These are phyloP conservation scores for Apocynum venetum DNA, from an alignment of 257 asterid species.

Conservation along the genomic window DNA sequence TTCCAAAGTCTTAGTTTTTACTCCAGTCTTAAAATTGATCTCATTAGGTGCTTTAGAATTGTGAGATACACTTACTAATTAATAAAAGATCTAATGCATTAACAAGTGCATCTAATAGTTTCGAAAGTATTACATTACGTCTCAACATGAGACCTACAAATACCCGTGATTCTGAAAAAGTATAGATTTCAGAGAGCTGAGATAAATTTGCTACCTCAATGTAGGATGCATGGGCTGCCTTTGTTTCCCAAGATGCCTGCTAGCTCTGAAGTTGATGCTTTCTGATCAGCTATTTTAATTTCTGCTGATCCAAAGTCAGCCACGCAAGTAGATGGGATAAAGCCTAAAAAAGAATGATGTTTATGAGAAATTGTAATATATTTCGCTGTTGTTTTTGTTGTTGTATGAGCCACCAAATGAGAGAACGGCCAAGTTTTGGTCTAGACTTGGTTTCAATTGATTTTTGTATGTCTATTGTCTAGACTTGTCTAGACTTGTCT, in stretches of 20 bases:
- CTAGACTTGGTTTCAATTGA: not conserved
- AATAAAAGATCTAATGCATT: no score
- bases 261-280: slow-evolving; percentile 7
- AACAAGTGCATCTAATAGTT: no score
- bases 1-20: no score
- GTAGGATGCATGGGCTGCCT: slow-evolving; percentile 76
- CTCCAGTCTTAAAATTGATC: no score
- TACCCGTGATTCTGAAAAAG: not conserved
- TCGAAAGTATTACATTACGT: not conserved
- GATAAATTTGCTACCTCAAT: slow-evolving; percentile 5
- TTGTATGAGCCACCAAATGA: not conserved
- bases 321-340: not conserved
- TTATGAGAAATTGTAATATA: not conserved
- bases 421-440: not conserved
- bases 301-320: not conserved
- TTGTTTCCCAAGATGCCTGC: slow-evolving; percentile 38
- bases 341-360: not conserved
- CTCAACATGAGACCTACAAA: not conserved
- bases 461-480: not conserved
- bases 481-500: no score
- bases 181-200: no score
- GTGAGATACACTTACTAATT: no score
- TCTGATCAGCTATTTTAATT: not conserved
- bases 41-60: no score
- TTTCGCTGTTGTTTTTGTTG: not conserved